Conservation (phyloP, 176 grass and related monocot species). For the Alopecurus myosuroides region DNA sequence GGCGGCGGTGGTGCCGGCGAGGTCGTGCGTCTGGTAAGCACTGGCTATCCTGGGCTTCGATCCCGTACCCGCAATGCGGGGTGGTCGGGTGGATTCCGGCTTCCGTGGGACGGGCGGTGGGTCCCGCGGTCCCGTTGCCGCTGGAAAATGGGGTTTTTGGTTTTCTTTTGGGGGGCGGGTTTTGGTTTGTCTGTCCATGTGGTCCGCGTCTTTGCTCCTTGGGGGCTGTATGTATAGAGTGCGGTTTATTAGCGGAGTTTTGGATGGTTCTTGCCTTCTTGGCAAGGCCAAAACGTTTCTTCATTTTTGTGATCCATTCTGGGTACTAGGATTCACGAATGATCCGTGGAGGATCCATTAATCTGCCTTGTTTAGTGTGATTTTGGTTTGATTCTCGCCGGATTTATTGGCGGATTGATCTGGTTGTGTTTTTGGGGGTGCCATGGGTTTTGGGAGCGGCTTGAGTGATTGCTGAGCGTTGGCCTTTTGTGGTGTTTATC, state of each 20-base stretch:
- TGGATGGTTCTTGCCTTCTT: not conserved
- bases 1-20: not conserved
- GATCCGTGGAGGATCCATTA: not conserved
- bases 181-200: not conserved
- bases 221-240: not conserved
- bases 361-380: not conserved
- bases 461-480: not conserved
- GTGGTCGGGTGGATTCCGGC: not conserved
- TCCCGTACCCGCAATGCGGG: slow-evolving; percentile 6
- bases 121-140: not conserved
- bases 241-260: not conserved
- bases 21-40: slow-evolving; percentile 1
- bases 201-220: not conserved
- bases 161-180: not conserved
- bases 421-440: not conserved
- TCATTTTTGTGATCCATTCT: not conserved
- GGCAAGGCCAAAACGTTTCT: not conserved
- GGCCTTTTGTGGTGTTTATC: not conserved
- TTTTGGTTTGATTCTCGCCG: not conserved
- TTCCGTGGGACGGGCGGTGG: not conserved
- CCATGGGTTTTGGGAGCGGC: not conserved
- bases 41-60: not conserved
- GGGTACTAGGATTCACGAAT: not conserved
- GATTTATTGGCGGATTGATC: not conserved
- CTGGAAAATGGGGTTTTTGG: not conserved